Conservation (phyloP, 1,284 basidiomycete genomes). For the Salmacisia buchloeana region DNA sequence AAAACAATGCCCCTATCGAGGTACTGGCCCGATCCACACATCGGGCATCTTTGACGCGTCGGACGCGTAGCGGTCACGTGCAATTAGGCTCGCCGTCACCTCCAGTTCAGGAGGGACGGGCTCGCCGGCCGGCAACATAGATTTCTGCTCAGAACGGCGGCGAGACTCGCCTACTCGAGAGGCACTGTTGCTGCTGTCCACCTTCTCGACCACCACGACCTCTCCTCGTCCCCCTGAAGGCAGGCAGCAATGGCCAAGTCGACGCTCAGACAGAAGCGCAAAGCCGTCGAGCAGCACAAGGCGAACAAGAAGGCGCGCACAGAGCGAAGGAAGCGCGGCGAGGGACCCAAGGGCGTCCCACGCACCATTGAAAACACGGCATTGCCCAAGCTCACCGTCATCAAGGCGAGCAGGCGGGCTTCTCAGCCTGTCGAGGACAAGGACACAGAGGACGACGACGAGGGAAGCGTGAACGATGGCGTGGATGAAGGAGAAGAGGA, state of each 20-base stretch:
- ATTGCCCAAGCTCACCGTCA: conserved; percentile 76
- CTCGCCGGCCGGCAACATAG: too few relatives aligned
- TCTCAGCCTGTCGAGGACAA: conserved; percentile 29
- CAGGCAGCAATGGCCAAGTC: background rate
- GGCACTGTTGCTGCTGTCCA: too few relatives aligned
- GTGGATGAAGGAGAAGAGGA: background rate
- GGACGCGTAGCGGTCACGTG: too few relatives aligned
- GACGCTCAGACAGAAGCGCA: conserved; percentile 8
- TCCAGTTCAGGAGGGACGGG: too few relatives aligned
- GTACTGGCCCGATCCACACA: too few relatives aligned
- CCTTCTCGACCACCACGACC: too few relatives aligned
- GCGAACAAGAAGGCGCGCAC: conserved; percentile 9
- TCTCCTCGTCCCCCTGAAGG: too few relatives aligned
- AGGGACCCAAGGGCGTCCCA: conserved; percentile 67
- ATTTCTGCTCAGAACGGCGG: too few relatives aligned
- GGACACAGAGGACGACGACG: conserved; percentile 43
- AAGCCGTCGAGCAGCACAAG: conserved; percentile 8
- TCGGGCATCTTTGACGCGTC: too few relatives aligned
- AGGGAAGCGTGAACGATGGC: conserved; percentile 25
- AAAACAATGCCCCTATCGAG: too few relatives aligned
- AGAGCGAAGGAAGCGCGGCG: background rate
- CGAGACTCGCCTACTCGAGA: too few relatives aligned
- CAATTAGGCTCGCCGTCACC: too few relatives aligned
- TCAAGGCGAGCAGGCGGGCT: conserved; percentile 41
- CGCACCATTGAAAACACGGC: conserved; percentile 89